Base-by-base conservation (phyloP, 1,284 basidiomycete species). In the Puccinia triticina region DNA sequence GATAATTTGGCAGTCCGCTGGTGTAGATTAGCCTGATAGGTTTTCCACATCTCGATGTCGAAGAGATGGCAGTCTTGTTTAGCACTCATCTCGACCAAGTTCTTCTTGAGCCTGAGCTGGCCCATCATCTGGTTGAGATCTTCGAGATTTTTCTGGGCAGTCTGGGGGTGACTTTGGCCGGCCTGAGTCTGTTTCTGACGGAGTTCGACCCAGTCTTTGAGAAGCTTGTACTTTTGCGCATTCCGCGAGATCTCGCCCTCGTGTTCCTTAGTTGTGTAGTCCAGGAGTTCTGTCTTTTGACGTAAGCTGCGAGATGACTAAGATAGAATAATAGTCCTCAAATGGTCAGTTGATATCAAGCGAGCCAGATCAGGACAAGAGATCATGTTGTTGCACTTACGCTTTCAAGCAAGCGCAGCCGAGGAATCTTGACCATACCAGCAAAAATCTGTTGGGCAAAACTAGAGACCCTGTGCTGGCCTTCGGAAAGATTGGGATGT, bases 381-480 rank as follows among this genome's bases (percentile, higher is more conserved):
- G 4, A 72, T 32, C n/a, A n/a, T n/a, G n/a, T n/a, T n/a, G 40
- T n/a, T 29, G 46, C 1, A 55, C 69, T 21, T n/a, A 82, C 79
- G 37, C 37, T 74, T 66, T 66, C 71, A 16, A 82, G 71, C 21
- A 53, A 23, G 16, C 71, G 69, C 29, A 82, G 43, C 11, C 69
- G 50, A 57, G 79, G 79, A 5, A 82, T 82, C 46, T 74, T 82
- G 23, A 82, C 71, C 79, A 82, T 82, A 12, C 79, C 71, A 53
- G 79, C 79, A 43, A 59, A 74, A 43, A 82, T 66, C 46, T 82
- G 79, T n/a, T 50, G 37, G 40, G 69, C 29, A 43, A 82, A 75
- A 34, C 57, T 64, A 23, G 79, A 59, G 11, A 57, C 18, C 23
- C 40, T 37, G 23, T 34, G 34, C 34, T 82, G 53, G 55, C 50